Base-by-base conservation (phyloP, 1,139 yeast species). In the Debaryomyces subglobosus region DNA sequence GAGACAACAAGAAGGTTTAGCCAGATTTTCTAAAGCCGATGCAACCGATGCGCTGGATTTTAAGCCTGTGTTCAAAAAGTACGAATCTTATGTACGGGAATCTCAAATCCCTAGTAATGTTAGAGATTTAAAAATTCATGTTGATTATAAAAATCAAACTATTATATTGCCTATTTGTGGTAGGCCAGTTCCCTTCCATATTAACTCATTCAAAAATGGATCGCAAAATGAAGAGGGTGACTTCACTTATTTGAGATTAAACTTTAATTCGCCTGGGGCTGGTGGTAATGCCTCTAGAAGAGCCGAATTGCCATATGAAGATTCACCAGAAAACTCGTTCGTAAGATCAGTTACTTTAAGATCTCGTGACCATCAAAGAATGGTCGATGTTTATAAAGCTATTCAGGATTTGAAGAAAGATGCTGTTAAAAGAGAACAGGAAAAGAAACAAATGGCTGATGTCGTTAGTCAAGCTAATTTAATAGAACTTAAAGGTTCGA, bases 141-240 rank as follows among this genome's bases (percentile, higher is more conserved):
- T 94, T 49, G 99, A 94, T 65, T 78, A 83, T 64, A 90, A 89
- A 62, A 82, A 88, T 52, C 97, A 91, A 68, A 89, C 98, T 0
- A 88, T 94, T 48, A 82, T 94, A 52, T 74, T 94, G 51, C 99
- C 99, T 44, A 88, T 94, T 52, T 84, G 87, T 60, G 99, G 99
- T 52, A 82, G 99, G 62, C 97, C 99, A 2, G 99, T 95, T 44
- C 99, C 99, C 25, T 92, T 94, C 77, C 99, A 94, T 66, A 91
- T 94, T 60, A 90, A 91, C 63, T 78, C 97, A 7, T 92, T 89
- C 70, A 94, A 92, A 65, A 92, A 90, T 66, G 98, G 97, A 44
- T 88, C 96, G 21, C 94, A 91, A 63, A 90, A 87, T 57, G 99
- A 94, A 62, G 99, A 95, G 72, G 98, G 98, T 41, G 98, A 92